Evolutionary conservation across 441 rosid genomes (phyloP).

Genomic region (Gossypium trilobum): DNA sequence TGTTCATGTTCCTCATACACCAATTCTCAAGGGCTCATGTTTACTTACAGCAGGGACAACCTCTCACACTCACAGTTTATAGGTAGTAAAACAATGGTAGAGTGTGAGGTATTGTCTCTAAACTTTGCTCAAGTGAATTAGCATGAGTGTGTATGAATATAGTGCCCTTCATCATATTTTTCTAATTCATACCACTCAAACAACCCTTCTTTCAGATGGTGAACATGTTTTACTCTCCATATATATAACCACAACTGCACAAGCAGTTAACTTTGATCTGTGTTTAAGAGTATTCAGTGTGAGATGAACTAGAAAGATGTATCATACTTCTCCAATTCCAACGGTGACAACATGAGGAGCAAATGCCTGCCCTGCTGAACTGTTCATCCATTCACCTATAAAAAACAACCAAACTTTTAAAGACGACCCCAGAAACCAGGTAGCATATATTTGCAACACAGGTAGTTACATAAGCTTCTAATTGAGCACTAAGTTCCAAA

Average conservation of each 20-base stretch:
- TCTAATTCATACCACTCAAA: neutral
- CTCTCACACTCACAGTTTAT: neutral
- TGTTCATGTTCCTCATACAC: neutral
- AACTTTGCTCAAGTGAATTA: neutral
- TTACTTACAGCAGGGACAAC: conserved; percentile 1
- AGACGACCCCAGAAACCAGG: neutral
- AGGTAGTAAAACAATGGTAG: neutral
- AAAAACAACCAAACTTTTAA: conserved; percentile 17
- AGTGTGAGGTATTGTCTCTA: neutral
- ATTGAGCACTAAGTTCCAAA: neutral
- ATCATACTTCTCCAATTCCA: conserved; percentile 76
- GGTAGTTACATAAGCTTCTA: neutral
- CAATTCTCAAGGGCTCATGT: neutral
- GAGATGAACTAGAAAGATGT: conserved; percentile 1
- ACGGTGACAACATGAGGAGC: conserved; percentile 79
- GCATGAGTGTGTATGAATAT: neutral
- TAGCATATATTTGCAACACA: neutral
- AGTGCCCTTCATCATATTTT: neutral
- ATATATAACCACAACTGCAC: neutral
- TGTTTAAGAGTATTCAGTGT: neutral
- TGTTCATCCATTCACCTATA: conserved; percentile 99
- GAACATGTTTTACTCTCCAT: neutral
- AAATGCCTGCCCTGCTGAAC: conserved; percentile 90
- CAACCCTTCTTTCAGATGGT: neutral
- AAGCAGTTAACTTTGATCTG: neutral